Conservation (phyloP, 306 rosid species). For the Parietaria judaica region DNA sequence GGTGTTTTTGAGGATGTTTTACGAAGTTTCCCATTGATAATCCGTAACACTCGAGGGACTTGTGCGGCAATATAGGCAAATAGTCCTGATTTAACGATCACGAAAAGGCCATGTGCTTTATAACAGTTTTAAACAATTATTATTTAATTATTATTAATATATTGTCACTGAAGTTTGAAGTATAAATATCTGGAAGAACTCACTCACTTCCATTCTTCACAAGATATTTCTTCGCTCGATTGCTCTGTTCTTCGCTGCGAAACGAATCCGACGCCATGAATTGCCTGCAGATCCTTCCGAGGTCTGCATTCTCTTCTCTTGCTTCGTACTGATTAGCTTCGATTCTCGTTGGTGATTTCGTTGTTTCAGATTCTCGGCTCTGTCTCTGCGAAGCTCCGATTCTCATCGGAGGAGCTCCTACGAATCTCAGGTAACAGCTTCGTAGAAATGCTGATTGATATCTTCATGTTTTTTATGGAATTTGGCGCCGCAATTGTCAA, state of each 20-base stretch:
- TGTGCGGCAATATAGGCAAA: no score
- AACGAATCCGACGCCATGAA: constrained; percentile 27
- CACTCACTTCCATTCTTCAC: no score
- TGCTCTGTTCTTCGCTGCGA: no score
- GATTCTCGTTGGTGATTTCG: not conserved
- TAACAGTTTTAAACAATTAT: no score
- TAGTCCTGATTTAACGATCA: no score
- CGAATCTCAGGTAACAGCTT: constrained; percentile 31
- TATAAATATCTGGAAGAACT: no score
- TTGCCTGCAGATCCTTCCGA: constrained; percentile 55
- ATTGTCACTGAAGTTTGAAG: no score
- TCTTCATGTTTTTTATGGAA: not conserved
- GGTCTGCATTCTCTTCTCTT: constrained; percentile 27
- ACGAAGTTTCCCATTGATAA: no score
- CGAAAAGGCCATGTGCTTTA: no score
- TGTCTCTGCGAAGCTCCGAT: constrained; percentile 33
- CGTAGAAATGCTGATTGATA: not conserved
- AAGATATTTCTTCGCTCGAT: no score
- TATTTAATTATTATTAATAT: no score
- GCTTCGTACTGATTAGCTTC: not conserved
- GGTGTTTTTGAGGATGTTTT: no score
- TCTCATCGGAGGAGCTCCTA: constrained; percentile 28
- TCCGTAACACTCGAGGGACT: constrained; percentile 7
- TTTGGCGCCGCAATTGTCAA: constrained; percentile 35
- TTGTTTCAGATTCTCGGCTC: constrained; percentile 45